Conservation (phyloP, 2,329 filamentous ascomycete genomes). For the Alternaria gaisen region DNA sequence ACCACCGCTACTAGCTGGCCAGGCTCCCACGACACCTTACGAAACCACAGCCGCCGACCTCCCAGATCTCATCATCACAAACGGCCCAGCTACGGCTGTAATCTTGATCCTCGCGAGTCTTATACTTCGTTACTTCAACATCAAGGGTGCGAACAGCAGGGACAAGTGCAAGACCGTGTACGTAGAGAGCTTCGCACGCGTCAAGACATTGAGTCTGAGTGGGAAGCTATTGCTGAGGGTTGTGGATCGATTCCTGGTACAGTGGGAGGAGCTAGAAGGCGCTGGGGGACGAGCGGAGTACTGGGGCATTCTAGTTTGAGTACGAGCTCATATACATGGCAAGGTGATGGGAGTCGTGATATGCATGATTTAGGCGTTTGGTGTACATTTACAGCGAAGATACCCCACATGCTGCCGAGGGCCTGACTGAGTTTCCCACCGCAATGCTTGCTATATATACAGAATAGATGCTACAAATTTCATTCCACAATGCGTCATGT, state of each 20-base stretch:
- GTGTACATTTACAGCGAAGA: constrained; percentile 19
- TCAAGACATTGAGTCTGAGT: constrained; percentile 82
- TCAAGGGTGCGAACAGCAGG: constrained; percentile 48
- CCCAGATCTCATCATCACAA: constrained; percentile 82
- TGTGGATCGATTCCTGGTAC: constrained; percentile 82
- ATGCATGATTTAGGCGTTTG: constrained; percentile 15
- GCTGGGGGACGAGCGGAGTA: constrained; percentile 53
- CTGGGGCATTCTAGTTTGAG: constrained; percentile 53
- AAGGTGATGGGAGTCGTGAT: background rate
- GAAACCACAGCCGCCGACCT: constrained; percentile 52
- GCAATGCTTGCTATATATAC: constrained; percentile 31
- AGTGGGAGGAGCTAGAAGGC: constrained; percentile 73
- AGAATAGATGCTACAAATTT: constrained; percentile 28
- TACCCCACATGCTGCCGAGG: constrained; percentile 10
- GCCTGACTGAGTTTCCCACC: constrained; percentile 8
- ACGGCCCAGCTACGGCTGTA: constrained; percentile 88
- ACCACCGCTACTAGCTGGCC: constrained; percentile 27
- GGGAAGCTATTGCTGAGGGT: constrained; percentile 77
- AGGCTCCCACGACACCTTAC: constrained; percentile 19
- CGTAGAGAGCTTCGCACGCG: constrained; percentile 91
- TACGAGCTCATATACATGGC: background rate
- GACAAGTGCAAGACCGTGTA: constrained; percentile 78
- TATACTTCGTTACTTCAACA: constrained; percentile 63
- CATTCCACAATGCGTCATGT: background rate
- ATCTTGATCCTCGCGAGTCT: constrained; percentile 71